Conservation (phyloP, 768 basidiomycete species). For the Collybia nuda region DNA sequence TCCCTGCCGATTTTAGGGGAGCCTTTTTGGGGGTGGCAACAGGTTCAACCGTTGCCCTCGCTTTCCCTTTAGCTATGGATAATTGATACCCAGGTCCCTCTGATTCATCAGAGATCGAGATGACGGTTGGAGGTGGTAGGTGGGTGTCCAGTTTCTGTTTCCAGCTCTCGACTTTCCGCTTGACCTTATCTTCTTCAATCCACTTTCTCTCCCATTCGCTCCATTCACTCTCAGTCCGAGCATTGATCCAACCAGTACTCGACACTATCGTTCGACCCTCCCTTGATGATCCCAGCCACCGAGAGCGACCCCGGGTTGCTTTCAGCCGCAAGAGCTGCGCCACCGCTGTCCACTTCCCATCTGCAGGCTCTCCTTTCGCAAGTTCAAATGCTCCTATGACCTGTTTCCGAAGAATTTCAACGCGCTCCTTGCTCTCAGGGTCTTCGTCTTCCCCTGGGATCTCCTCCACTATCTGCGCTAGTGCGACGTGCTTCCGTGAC, state of each 20-base stretch:
- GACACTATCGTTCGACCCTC: slow-evolving; percentile 21
- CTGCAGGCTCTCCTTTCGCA: slow-evolving; percentile 36
- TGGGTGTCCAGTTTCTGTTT: slow-evolving; percentile 18
- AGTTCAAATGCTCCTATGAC: slow-evolving; percentile 32
- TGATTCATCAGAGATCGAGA: slow-evolving; percentile 8
- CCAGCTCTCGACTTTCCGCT: slow-evolving; percentile 24
- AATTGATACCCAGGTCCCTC: neutral
- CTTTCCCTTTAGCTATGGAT: neutral
- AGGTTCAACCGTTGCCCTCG: neutral
- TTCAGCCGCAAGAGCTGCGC: slow-evolving; percentile 37
- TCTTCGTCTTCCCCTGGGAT: slow-evolving; percentile 16
- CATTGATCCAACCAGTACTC: slow-evolving; percentile 31
- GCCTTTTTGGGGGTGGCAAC: no score
- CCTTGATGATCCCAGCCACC: slow-evolving; percentile 23
- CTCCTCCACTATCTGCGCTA: slow-evolving; percentile 26
- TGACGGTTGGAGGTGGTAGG: slow-evolving; percentile 1
- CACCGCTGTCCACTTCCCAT: slow-evolving; percentile 48
- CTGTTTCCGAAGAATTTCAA: slow-evolving; percentile 28
- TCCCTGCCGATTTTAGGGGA: slow-evolving; percentile 5
- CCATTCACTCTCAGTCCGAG: slow-evolving; percentile 51
- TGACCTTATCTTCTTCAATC: slow-evolving; percentile 20
- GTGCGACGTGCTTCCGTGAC: slow-evolving; percentile 21
- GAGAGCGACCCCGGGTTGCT: slow-evolving; percentile 35
- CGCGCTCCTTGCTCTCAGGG: slow-evolving; percentile 14
- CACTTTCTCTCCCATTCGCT: slow-evolving; percentile 40